Percentiles rank a stretch among this genome's conserved stretches.
Conservation (phyloP, 331 rosid genomes). For the Rhamnella rubrinervis region DNA sequence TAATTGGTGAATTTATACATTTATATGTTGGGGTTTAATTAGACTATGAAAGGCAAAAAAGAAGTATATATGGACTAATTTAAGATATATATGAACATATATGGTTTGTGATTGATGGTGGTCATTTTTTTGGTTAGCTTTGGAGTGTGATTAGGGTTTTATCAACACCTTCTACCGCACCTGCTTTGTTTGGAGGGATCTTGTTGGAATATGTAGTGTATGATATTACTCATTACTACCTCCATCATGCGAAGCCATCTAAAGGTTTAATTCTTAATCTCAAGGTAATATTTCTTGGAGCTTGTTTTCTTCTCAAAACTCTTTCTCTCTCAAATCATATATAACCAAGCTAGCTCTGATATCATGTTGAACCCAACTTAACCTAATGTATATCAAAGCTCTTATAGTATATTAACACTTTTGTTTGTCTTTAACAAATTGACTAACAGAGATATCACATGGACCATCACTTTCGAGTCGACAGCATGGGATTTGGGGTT, state of each 20-base stretch:
- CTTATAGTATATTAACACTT: too few relatives aligned
- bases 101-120: background rate
- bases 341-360: too few relatives aligned
- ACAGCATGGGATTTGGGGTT: conserved; percentile 69
- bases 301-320: background rate
- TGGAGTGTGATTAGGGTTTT: conserved; percentile 61
- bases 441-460: conserved; percentile 58
- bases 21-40: too few relatives aligned
- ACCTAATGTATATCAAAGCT: too few relatives aligned
- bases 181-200: conserved; percentile 75
- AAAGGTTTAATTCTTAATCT: conserved; percentile 42
- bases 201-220: conserved; percentile 73
- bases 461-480: conserved; percentile 76
- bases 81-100: too few relatives aligned
- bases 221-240: conserved; percentile 77
- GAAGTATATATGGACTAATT: too few relatives aligned
- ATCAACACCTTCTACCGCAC: conserved; percentile 56
- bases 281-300: conserved; percentile 40
- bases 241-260: conserved; percentile 82
- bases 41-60: too few relatives aligned
- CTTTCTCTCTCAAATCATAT: too few relatives aligned
- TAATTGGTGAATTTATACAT: background rate
- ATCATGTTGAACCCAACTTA: too few relatives aligned
- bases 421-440: too few relatives aligned
- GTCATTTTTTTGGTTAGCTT: conserved; percentile 40